Evolutionary conservation across 257 asterid species (phyloP), one percentile per base, ranked within the genome.

Genomic region (Salvia hispanica): DNA sequence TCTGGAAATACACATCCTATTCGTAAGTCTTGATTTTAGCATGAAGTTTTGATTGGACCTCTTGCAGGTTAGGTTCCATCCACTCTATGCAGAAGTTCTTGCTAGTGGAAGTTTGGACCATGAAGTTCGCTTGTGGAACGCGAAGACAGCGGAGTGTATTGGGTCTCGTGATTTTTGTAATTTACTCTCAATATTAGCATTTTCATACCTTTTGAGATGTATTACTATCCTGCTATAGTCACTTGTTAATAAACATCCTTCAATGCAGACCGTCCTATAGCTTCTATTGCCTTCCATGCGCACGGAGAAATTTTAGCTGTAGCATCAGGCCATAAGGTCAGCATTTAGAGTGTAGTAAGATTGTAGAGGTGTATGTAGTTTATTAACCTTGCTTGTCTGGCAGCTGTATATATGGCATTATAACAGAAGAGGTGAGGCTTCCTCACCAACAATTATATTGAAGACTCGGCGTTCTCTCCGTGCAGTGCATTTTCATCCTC

Each of bases 91-190:
- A 16, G 97, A 92, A 44, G 80, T 92, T 72, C 83, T 92, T 52
- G 98, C 98, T 70, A 92, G 98, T 76, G 98, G 98, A 78, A 92
- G 98, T 76, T 88, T 92, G 78, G 98, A 92, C 79, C 90, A 92
- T 78, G 98, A 92, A 86, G 98, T 92, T 80, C 93, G 95, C 59
- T 70, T 92, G 33, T 92, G 98, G 98, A 88, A 92, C 79, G 87
- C 97, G 63, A 88, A 77, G 69, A 85, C 84, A 33, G 95, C 95
- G 10, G 96, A 90, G 81, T 92, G 97, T 79, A 82, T 92, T 72
- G 95, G 95, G 72, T 86, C 97, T 0, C 93, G 92, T 48, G 97
- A 93, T 78, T 93, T 93, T 67, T 88, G 99, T 93, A 85, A 85
- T 75, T 21, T n/a, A 68, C 77, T 60, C 72, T 53, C 64, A 60